Conservation (phyloP, 2,329 filamentous ascomycete species). For the Ophiocordyceps camponoti-floridani region DNA sequence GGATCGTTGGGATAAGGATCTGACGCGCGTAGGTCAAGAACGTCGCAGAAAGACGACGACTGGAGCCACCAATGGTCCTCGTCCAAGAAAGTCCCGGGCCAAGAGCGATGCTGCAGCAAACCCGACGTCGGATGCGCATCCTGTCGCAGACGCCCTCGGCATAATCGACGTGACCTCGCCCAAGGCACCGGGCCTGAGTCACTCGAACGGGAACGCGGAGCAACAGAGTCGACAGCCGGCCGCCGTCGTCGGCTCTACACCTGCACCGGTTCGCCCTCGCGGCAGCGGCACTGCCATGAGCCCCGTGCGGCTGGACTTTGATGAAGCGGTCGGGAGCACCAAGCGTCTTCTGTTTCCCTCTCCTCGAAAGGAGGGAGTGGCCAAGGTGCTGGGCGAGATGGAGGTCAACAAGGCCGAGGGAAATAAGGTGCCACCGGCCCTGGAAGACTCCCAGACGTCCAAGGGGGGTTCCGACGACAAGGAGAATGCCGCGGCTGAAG, state of each 20-base stretch:
- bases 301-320: conserved; percentile 34
- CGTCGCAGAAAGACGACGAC: conserved; percentile 27
- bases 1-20: conserved; percentile 62
- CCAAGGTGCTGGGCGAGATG: conserved; percentile 43
- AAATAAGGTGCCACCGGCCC: conserved; percentile 12
- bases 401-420: conserved; percentile 27
- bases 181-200: conserved; percentile 8
- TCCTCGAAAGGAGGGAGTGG: conserved; percentile 45
- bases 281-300: conserved; percentile 37
- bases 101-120: conserved; percentile 27
- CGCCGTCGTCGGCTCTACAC: conserved; percentile 7
- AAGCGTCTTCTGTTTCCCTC: conserved; percentile 62
- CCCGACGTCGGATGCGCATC: conserved; percentile 34
- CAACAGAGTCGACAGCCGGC: neutral
- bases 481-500: conserved; percentile 20
- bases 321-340: conserved; percentile 34
- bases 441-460: conserved; percentile 16
- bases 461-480: conserved; percentile 19
- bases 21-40: conserved; percentile 31
- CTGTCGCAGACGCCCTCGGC: conserved; percentile 33
- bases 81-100: conserved; percentile 28
- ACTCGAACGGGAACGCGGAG: conserved; percentile 1
- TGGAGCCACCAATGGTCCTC: conserved; percentile 17
- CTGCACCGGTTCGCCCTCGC: conserved; percentile 33
- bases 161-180: conserved; percentile 22